Base-by-base conservation (phyloP, 306 rosid genomes). In the Quercus dentata region DNA sequence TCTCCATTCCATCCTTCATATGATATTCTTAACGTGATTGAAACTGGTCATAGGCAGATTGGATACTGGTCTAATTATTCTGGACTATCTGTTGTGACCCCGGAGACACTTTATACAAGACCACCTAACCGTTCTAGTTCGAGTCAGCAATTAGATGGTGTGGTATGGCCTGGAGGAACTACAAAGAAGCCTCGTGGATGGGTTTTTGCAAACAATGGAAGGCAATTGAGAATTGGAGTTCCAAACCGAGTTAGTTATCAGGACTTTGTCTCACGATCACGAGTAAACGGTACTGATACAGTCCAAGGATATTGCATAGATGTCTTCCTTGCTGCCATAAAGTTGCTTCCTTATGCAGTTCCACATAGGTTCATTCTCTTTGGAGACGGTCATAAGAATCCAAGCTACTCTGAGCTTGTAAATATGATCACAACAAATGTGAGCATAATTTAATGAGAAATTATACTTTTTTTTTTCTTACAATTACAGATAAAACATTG, bases 281-380 rank as follows among this genome's bases (percentile, higher is more conserved):
- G 12, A 19, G 78, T 80, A 38, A 71, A 82, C 73, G 83, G 82
- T 20, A 81, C 81, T 12, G 75, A 17, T 56, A 7, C 52, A 10
- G 77, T 83, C 52, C 71, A 77, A 76, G 91, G 91, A 74, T 86
- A 79, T 70, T 81, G 91, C 83, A 88, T 88, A 70, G 91, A 88
- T 56, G 85, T 88, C 25, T 88, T 88, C 76, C 56, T 15, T 28
- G 89, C 91, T 25, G 91, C 91, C 49, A 41, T 83, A 27, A 74
- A 79, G 19, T 71, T 85, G 84, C 85, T 88, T 69, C 89, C 91
- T 9, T 88, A 86, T 70, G 56, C 77, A 64, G 85, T 88, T 79
- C 89, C 86, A 27, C 52, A 85, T 61, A 62, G n/a, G 75, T 86
- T 88, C 54, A 58, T 83, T 82, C 81, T 81, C 69, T 85, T 83